phyloP scores from a whole-genome alignment of 2,329 filamentous ascomycete genomes.

The Neonectria punicea region DNA sequence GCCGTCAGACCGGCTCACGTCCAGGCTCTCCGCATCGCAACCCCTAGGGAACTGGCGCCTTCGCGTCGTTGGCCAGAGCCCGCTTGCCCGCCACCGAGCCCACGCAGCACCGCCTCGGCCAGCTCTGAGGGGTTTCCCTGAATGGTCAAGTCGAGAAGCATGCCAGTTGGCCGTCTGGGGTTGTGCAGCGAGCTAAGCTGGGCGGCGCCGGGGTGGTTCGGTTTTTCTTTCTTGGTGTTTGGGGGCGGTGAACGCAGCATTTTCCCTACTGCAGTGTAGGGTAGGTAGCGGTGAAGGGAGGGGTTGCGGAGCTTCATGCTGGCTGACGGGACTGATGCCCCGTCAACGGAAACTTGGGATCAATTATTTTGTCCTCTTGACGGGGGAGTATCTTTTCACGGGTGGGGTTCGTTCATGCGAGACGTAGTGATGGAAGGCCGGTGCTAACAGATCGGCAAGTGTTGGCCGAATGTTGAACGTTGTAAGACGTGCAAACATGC shows the following conservation, averaged over 20 bases:
- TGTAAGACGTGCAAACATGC: not conserved
- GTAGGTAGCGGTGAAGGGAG: constrained; percentile 41
- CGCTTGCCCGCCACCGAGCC: constrained; percentile 25
- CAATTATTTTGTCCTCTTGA: constrained; percentile 18
- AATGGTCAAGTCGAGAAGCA: constrained; percentile 29
- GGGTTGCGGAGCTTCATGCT: constrained; percentile 18
- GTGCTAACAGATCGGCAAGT: not conserved
- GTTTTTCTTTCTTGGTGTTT: constrained; percentile 4
- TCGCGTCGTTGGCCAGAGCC: constrained; percentile 28
- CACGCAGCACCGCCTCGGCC: constrained; percentile 22
- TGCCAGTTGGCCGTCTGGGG: constrained; percentile 41
- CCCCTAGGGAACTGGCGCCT: constrained; percentile 22
- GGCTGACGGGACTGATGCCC: constrained; percentile 18
- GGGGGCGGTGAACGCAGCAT: constrained; percentile 38
- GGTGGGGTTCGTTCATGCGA: constrained; percentile 12
- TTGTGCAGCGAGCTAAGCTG: constrained; percentile 36
- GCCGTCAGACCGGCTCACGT: constrained; percentile 25
- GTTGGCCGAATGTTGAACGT: not conserved
- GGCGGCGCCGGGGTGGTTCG: constrained; percentile 30
- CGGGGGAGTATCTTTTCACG: constrained; percentile 4
- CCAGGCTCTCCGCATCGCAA: constrained; percentile 8
- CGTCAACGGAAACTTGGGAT: constrained; percentile 21
- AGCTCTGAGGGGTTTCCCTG: constrained; percentile 25
- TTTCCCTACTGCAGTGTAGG: constrained; percentile 34
- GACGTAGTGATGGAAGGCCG: not conserved